Evolutionary conservation across 208 protist species (phyloP), one percentile per base, ranked within the genome.

Genomic region (Chromosphaera perkinsii): DNA sequence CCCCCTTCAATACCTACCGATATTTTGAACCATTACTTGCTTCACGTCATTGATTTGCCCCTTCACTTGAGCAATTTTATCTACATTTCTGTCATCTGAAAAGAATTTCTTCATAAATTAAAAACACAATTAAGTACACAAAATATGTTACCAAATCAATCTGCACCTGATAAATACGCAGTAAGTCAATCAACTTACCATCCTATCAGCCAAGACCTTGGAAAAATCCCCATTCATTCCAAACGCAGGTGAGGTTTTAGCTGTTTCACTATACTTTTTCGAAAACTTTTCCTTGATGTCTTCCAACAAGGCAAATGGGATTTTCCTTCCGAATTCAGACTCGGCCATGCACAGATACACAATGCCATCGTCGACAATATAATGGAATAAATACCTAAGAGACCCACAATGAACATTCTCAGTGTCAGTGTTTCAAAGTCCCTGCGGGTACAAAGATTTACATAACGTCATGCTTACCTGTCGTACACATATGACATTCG

Each of bases 401-500:
- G 31, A 17, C 20, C 31, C 31, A 12, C 31, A 33, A 22, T 42
- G 33, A 60, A 60, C 14, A 60, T 12, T 0, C 14, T 27, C 32
- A 9, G 31, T 33, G 33, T 17, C 1, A 5, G 26, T 40, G 27
- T 2, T 5, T 20, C 20, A 17, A 48, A 24, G 3, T 3, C 12
- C 27, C 14, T 10, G 47, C 39, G 3, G 24, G 24, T 43, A 26
- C 9, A 20, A 45, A 20, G 17, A 45, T 45, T 9, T 45, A 45
- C 17, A 45, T 45, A 54, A 54, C 14, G 29, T n/a, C n/a, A 10
- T 4, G 62, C 36, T 1, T 67, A 87, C 78, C 69, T 76, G 70
- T 90, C 85, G 61, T 88, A 90, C 3, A 85, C 74, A 66, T 90
- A 90, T 0, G 76, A 80, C 81, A 88, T 88, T 39, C 79, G 76